A percentile compares a stretch with the other conserved stretches of the same genome.
These are phyloP conservation scores for Trypanosoma theileri DNA, from an alignment of 208 protist genomes.

Conservation along the genomic window DNA sequence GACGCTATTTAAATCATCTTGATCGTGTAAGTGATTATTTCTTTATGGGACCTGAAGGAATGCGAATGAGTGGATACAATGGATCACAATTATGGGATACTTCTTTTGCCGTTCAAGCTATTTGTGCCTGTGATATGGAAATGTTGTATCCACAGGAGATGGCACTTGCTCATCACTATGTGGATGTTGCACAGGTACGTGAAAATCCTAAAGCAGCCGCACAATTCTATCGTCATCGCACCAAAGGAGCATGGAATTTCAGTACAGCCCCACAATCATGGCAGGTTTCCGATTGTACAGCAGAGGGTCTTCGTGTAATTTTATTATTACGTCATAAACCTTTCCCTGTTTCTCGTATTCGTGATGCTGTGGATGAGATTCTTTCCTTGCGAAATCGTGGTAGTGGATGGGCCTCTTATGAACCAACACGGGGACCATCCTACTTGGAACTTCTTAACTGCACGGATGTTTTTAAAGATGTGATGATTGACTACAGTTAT, in stretches of 20 bases:
- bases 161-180: slow-evolving; percentile 89
- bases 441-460: slow-evolving; percentile 96
- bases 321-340: slow-evolving; percentile 69
- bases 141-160: slow-evolving; percentile 66
- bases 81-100: slow-evolving; percentile 98
- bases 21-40: slow-evolving; percentile 95
- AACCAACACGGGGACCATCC: slow-evolving; percentile 82
- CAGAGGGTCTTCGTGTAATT: slow-evolving; percentile 94
- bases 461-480: slow-evolving; percentile 96
- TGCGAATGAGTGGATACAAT: slow-evolving; percentile 98
- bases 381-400: slow-evolving; percentile 92
- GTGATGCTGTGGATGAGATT: slow-evolving; percentile 93
- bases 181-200: slow-evolving; percentile 91
- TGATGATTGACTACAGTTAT: slow-evolving; percentile 98
- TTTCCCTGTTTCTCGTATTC: slow-evolving; percentile 65
- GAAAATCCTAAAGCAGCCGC: slow-evolving; percentile 84
- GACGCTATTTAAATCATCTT: slow-evolving; percentile 84
- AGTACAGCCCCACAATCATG: slow-evolving; percentile 94
- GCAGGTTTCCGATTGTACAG: slow-evolving; percentile 97
- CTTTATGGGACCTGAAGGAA: slow-evolving; percentile 92
- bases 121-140: slow-evolving; percentile 81
- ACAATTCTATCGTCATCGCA: slow-evolving; percentile 93
- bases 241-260: slow-evolving; percentile 97
- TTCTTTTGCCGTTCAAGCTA: slow-evolving; percentile 95
- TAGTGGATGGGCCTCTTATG: slow-evolving; percentile 95